Percentiles rank a stretch among this genome's conserved stretches.
Conservation (phyloP, 2,329 filamentous ascomycete species). For the Sclerotinia nivalis region DNA sequence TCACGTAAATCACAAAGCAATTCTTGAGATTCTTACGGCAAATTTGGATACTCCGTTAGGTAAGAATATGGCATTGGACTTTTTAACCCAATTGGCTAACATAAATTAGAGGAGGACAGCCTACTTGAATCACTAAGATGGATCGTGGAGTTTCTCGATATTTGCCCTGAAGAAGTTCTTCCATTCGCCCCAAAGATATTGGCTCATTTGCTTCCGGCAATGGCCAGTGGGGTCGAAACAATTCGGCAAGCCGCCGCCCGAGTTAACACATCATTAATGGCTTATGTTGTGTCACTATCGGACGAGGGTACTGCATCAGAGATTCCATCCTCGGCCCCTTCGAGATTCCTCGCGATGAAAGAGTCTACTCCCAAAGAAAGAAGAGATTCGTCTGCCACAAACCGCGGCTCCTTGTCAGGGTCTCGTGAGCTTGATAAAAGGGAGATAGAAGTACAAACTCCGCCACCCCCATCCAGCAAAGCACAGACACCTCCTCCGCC, state of each 20-base stretch:
- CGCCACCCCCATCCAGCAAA: constrained; percentile 43
- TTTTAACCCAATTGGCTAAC: constrained; percentile 26
- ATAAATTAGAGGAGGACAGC: constrained; percentile 75
- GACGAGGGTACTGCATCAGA: constrained; percentile 56
- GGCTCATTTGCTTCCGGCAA: constrained; percentile 86
- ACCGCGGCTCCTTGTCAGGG: constrained; percentile 44
- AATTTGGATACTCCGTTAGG: constrained; percentile 82
- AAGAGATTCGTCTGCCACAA: constrained; percentile 39
- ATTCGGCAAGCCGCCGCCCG: constrained; percentile 85
- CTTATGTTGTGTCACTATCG: constrained; percentile 89
- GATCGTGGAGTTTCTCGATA: constrained; percentile 96
- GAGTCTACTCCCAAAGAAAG: constrained; percentile 39
- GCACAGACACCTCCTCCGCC: constrained; percentile 41
- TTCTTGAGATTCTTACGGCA: constrained; percentile 85
- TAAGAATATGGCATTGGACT: constrained; percentile 43
- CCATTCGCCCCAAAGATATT: constrained; percentile 91
- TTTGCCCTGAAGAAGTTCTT: constrained; percentile 94
- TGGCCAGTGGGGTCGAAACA: constrained; percentile 87
- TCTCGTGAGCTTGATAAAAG: constrained; percentile 53
- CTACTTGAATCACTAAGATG: constrained; percentile 87
- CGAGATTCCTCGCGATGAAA: constrained; percentile 47
- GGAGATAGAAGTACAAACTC: constrained; percentile 55
- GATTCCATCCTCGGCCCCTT: constrained; percentile 43
- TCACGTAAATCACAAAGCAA: constrained; percentile 87
- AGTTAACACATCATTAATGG: constrained; percentile 88